phyloP scores from a whole-genome alignment of 129 eudicot species.

The Saussurea involucrata region DNA sequence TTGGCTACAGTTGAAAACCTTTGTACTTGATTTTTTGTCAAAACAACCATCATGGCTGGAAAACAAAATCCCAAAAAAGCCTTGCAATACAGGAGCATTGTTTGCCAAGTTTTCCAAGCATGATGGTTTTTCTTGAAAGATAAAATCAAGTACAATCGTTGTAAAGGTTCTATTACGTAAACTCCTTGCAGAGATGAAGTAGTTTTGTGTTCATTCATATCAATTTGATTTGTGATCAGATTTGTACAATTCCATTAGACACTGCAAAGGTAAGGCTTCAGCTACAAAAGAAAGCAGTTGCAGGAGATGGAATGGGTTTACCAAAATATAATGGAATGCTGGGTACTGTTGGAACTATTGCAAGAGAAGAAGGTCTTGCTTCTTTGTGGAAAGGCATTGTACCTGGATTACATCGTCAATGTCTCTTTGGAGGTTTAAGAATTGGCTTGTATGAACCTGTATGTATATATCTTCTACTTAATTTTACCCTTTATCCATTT shows the following conservation, averaged over 20 bases:
- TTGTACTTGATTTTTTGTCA: too few species aligned
- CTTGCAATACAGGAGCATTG: too few species aligned
- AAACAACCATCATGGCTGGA: too few species aligned
- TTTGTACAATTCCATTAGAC: constrained; percentile 77
- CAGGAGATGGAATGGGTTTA: constrained; percentile 56
- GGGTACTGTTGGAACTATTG: constrained; percentile 89
- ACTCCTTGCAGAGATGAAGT: too few species aligned
- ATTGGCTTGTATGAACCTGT: constrained; percentile 93
- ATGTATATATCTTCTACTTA: constrained; percentile 11
- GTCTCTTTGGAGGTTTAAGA: constrained; percentile 78
- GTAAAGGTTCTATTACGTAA: too few species aligned
- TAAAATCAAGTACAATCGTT: too few species aligned
- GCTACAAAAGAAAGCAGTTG: constrained; percentile 67
- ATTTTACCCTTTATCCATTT: not conserved
- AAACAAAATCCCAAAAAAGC: too few species aligned
- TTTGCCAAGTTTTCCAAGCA: too few species aligned
- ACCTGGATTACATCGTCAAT: constrained; percentile 90
- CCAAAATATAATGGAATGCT: constrained; percentile 77
- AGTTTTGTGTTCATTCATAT: not conserved
- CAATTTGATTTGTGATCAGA: constrained; percentile 25
- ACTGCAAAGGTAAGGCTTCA: constrained; percentile 94
- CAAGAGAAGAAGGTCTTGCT: constrained; percentile 82
- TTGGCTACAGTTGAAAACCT: too few species aligned
- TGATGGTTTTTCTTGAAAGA: too few species aligned
- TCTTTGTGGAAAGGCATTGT: constrained; percentile 91